Evolutionary conservation across 2,329 filamentous ascomycete species (phyloP).

Genomic region (Ophiostoma piceae): DNA sequence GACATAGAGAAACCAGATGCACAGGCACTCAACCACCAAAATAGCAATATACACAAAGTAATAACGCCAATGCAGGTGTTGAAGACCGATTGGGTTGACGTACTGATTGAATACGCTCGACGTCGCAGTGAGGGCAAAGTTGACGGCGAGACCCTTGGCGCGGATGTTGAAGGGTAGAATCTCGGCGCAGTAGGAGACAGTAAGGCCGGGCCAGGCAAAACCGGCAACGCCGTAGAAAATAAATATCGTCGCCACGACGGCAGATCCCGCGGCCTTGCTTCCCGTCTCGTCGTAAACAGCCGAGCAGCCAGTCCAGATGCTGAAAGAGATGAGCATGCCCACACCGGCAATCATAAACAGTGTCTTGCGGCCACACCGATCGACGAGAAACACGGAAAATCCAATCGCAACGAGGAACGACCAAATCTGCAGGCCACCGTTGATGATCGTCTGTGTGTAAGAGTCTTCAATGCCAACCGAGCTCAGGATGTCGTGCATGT

Average conservation of each 20-base stretch:
- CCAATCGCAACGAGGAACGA: conserved; percentile 36
- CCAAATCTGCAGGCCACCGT: conserved; percentile 26
- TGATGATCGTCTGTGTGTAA: conserved; percentile 28
- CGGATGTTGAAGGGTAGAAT: conserved; percentile 25
- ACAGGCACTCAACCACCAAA: conserved; percentile 26
- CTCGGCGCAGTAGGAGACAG: conserved; percentile 24
- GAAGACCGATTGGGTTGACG: conserved; percentile 27
- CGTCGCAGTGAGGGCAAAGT: conserved; percentile 17
- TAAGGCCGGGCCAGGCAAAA: conserved; percentile 16
- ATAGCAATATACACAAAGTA: conserved; percentile 29
- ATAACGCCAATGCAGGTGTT: conserved; percentile 28
- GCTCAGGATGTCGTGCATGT: conserved; percentile 32
- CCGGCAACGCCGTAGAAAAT: conserved; percentile 17
- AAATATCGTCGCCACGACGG: conserved; percentile 23
- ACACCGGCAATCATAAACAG: conserved; percentile 29
- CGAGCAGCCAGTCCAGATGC: conserved; percentile 24
- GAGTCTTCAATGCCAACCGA: conserved; percentile 33
- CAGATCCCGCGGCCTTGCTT: conserved; percentile 5
- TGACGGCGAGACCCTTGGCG: conserved; percentile 25
- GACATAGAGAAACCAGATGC: conserved; percentile 30
- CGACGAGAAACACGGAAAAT: conserved; percentile 31
- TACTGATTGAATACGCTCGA: conserved; percentile 27
- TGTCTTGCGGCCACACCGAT: conserved; percentile 27
- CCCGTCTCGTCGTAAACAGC: conserved; percentile 18
- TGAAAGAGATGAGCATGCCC: conserved; percentile 26